Percentiles rank a stretch among this genome's conserved stretches.
These are phyloP conservation scores for Amanita phalloides DNA, from an alignment of 768 basidiomycete genomes.

Conservation along the genomic window DNA sequence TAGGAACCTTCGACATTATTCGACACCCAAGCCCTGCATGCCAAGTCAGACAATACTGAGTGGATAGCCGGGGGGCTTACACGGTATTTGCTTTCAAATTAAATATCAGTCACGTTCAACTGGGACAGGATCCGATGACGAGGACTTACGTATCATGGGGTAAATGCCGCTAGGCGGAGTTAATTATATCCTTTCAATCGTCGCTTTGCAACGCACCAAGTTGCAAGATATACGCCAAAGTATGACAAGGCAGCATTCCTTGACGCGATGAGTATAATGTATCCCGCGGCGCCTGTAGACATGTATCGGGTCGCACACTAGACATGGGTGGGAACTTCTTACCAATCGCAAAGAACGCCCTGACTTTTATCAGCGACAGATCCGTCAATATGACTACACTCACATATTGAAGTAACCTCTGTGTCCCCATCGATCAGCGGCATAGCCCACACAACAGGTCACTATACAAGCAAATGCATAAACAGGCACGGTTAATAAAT, in stretches of 20 bases:
- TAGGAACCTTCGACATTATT: slow-evolving; percentile 71
- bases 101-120: not conserved
- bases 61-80: slow-evolving; percentile 19
- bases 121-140: not conserved
- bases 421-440: slow-evolving; percentile 49
- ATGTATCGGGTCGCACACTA: not conserved
- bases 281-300: slow-evolving; percentile 42
- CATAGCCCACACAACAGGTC: slow-evolving; percentile 54
- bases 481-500: slow-evolving; percentile 69
- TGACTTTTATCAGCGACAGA: slow-evolving; percentile 6
- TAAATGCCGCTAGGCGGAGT: slow-evolving; percentile 49
- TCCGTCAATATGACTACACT: slow-evolving; percentile 12
- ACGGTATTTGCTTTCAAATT: slow-evolving; percentile 42
- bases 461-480: slow-evolving; percentile 59
- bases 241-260: slow-evolving; percentile 57
- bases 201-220: slow-evolving; percentile 32
- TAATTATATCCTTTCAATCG: not conserved
- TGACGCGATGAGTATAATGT: slow-evolving; percentile 60
- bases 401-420: slow-evolving; percentile 60
- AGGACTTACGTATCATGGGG: slow-evolving; percentile 51
- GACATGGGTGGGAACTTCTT: slow-evolving; percentile 14
- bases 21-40: slow-evolving; percentile 39
- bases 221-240: slow-evolving; percentile 61
- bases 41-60: not conserved
- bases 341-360: slow-evolving; percentile 27